Conservation (phyloP, 768 basidiomycete species). For the Lactarius indigo region DNA sequence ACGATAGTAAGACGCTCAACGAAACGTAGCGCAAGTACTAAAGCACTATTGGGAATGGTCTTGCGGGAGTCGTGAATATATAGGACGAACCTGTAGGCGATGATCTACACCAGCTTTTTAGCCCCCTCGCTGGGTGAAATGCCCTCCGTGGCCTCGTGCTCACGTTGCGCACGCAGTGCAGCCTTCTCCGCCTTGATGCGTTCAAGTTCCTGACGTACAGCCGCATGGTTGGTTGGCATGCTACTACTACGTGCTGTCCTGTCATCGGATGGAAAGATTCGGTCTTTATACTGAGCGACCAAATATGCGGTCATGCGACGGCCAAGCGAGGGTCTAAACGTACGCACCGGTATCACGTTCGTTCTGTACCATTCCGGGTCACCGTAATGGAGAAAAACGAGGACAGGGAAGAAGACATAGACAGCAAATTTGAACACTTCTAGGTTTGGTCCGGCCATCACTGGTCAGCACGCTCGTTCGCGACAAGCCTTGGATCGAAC, state of each 20-base stretch:
- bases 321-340: not conserved
- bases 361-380: slow-evolving; percentile 83
- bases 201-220: slow-evolving; percentile 64
- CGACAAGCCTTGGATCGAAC: not conserved
- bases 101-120: slow-evolving; percentile 23
- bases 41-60: not conserved
- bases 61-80: not conserved
- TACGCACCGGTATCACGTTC: slow-evolving; percentile 69
- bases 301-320: not conserved
- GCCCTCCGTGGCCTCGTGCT: slow-evolving; percentile 36
- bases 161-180: slow-evolving; percentile 41
- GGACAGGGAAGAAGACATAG: slow-evolving; percentile 82
- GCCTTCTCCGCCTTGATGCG: slow-evolving; percentile 65
- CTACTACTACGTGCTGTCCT: slow-evolving; percentile 46
- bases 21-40: not conserved
- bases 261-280: slow-evolving; percentile 62
- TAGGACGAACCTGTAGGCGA: slow-evolving; percentile 2
- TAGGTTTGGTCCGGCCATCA: slow-evolving; percentile 67
- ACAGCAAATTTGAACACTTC: slow-evolving; percentile 89
- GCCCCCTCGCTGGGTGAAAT: slow-evolving; percentile 31
- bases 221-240: slow-evolving; percentile 63
- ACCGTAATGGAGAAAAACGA: slow-evolving; percentile 79
- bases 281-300: slow-evolving; percentile 59
- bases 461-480: not conserved
- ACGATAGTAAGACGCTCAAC: not conserved